Percentiles rank a stretch among this genome's conserved stretches.
Evolutionary conservation across 495 filamentous ascomycete species (phyloP).

Genomic region (Aspergillus bridgeri): DNA sequence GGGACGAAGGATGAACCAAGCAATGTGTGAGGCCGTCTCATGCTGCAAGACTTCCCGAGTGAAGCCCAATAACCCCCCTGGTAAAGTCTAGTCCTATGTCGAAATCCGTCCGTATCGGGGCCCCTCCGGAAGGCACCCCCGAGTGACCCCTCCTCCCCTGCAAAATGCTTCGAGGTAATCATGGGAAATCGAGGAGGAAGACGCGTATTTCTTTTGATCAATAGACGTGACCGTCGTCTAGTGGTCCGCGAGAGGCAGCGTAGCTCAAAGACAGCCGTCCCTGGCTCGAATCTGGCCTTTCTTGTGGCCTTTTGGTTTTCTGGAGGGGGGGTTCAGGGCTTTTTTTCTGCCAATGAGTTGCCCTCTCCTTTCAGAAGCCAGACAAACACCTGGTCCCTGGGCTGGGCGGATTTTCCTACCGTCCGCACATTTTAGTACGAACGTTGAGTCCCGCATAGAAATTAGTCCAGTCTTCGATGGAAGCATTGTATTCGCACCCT

Average conservation of each 20-base stretch:
- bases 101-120: conserved; percentile 14
- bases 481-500: conserved; percentile 24
- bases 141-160: conserved; percentile 20
- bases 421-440: conserved; percentile 33
- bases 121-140: conserved; percentile 14
- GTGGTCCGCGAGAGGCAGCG: not conserved
- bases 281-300: not conserved
- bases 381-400: conserved; percentile 18
- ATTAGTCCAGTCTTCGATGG: conserved; percentile 18
- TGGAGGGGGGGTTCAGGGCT: conserved; percentile 6
- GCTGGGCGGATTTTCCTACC: conserved; percentile 21
- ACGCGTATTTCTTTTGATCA: conserved; percentile 10
- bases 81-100: not conserved
- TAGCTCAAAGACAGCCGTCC: not conserved
- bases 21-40: not conserved
- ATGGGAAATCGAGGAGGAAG: conserved; percentile 5
- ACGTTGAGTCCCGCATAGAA: conserved; percentile 28
- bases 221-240: not conserved
- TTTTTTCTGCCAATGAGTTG: conserved; percentile 13
- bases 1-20: not conserved
- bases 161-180: conserved; percentile 15
- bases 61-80: conserved; percentile 1
- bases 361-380: conserved; percentile 11
- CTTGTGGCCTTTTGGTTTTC: conserved; percentile 2
- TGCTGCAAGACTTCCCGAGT: not conserved